Evolutionary conservation across 2,329 filamentous ascomycete genomes (phyloP).

Genomic region (Nemania sp.): DNA sequence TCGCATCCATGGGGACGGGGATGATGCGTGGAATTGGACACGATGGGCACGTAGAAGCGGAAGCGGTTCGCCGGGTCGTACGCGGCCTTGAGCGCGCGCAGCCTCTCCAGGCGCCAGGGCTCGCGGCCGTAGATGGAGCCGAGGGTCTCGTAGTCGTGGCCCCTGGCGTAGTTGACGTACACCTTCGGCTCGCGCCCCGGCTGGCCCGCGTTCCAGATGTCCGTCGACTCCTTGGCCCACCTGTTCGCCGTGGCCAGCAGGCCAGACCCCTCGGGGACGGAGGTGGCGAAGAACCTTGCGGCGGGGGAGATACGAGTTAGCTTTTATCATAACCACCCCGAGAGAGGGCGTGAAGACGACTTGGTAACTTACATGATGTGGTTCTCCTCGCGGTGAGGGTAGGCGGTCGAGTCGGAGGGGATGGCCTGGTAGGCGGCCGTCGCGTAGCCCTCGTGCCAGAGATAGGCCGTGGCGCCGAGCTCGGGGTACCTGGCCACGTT

Average conservation of each 20-base stretch:
- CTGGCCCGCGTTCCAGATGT: slow-evolving; percentile 30
- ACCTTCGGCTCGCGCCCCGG: background rate
- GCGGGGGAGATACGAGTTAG: too few relatives aligned
- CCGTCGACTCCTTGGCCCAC: too few relatives aligned
- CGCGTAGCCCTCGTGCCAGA: slow-evolving; percentile 1
- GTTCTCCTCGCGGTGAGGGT: background rate
- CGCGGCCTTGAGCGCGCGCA: slow-evolving; percentile 40
- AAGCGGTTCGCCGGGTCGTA: slow-evolving; percentile 42
- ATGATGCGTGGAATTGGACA: slow-evolving; percentile 35
- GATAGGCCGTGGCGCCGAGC: background rate
- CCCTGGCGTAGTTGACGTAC: slow-evolving; percentile 38
- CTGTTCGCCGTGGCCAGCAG: background rate
- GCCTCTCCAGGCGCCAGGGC: slow-evolving; percentile 40
- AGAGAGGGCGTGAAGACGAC: too few relatives aligned
- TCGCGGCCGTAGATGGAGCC: slow-evolving; percentile 34
- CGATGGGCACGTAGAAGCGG: slow-evolving; percentile 25
- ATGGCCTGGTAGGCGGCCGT: background rate
- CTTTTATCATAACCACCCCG: too few relatives aligned
- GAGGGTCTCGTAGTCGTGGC: slow-evolving; percentile 26
- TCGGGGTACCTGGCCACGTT: background rate
- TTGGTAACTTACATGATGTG: background rate
- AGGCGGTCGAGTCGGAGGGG: background rate
- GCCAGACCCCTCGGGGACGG: too few relatives aligned
- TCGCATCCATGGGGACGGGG: too few relatives aligned
- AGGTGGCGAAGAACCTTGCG: too few relatives aligned